Base-by-base conservation (phyloP, 2,329 filamentous ascomycete genomes). In the Diaporthe sp. region DNA sequence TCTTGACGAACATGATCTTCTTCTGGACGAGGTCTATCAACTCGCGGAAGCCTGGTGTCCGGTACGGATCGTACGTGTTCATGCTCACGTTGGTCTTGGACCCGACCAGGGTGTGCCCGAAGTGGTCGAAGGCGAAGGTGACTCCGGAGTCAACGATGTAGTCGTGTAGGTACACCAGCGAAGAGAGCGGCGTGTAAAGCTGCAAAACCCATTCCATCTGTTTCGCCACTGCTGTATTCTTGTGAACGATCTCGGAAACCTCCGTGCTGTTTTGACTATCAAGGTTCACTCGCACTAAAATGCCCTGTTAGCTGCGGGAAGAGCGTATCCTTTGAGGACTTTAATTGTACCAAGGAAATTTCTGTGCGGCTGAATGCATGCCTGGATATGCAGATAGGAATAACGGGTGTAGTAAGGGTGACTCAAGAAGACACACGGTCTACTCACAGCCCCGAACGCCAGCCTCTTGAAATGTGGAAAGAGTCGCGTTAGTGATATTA, bases 11-110 rank as follows among this genome's bases (percentile, higher is more conserved):
- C 65, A 53, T 39, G 9, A 69, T 28, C 13, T 69, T 69, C 34
- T 15, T 69, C 34, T 69, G 65, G 22, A 69, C 65, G 15, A 69
- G 65, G 34, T 69, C 65, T 15, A 55, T 69, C 65, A 69, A 42
- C 65, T 69, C 34, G 4, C 34, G 46, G 49, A 69, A 69, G 49
- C 65, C 65, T 42, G 31, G 65, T 10, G 65, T 55, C 4, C 65
- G 65, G 49, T 69, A 69, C 3, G 49, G 65, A 13, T 69, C 65
- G 22, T 69, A 69, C 8, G 65, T 69, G 65, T 69, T 69, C 65
- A 69, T 69, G 34, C 34, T 69, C 49, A 69, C 65, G 49, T 69
- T 69, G 31, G 65, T 69, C 34, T n/a, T 69, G 49, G 65, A 69
- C 34, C 49, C 65, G 15, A 69, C 65, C n/a, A 69, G 49, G 22